phyloP scores from a whole-genome alignment of 169 alveolate genomes.

The Cryptosporidium bovis region DNA sequence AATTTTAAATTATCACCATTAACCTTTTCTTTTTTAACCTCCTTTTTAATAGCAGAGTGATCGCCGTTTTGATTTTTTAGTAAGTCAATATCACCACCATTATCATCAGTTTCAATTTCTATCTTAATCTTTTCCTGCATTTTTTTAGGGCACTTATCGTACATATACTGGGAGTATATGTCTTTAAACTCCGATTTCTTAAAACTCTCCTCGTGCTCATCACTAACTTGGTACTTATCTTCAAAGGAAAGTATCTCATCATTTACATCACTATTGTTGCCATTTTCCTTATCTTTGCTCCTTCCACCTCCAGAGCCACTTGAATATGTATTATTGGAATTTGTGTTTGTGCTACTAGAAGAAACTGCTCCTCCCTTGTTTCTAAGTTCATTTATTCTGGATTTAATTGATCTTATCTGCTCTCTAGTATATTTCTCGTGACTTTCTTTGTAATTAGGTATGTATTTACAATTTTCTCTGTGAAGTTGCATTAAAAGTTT shows the following conservation, averaged over 20 bases:
- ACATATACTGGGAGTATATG: conserved; percentile 65
- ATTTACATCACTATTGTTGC: not conserved
- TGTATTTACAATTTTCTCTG: conserved; percentile 84
- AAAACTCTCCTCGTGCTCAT: conserved; percentile 53
- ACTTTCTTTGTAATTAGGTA: conserved; percentile 80
- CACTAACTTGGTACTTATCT: conserved; percentile 28
- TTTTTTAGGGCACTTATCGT: conserved; percentile 40
- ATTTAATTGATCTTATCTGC: conserved; percentile 60
- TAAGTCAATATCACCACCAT: not conserved
- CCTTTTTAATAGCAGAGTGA: not conserved
- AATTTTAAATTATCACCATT: not conserved
- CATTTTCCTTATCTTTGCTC: conserved; percentile 2
- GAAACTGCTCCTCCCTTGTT: conserved; percentile 32
- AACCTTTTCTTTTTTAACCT: conserved; percentile 2
- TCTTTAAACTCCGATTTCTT: conserved; percentile 19
- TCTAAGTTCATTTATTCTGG: conserved; percentile 54
- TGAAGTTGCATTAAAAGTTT: conserved; percentile 88
- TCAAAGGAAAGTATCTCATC: conserved; percentile 41
- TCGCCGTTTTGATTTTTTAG: not conserved
- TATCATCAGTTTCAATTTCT: not conserved
- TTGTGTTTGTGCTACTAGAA: not conserved
- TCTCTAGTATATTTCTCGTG: conserved; percentile 54
- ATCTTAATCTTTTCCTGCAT: conserved; percentile 35
- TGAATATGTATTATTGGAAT: not conserved
- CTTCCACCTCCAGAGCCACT: not conserved